Evolutionary conservation across 2,329 filamentous ascomycete species (phyloP), one percentile per base, ranked within the genome.

Genomic region (Trichoderma atroviride): DNA sequence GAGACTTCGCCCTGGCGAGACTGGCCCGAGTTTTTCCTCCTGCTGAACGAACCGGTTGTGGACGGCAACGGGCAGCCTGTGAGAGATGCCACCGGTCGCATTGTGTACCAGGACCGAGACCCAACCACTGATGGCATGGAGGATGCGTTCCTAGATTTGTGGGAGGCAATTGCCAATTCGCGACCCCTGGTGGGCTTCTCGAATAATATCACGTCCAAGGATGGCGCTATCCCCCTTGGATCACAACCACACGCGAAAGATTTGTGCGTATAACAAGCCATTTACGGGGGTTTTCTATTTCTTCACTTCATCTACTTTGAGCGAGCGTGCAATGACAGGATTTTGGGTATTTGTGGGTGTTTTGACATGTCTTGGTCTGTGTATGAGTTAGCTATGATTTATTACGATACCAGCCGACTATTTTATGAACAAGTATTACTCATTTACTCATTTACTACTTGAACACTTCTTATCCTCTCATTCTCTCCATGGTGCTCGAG

Each of bases 1-100:
- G 40, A 71, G 22, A 73, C 71, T 9, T 76, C 74, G 0, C 76
- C 76, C 0, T 78, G 76, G 76, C 75, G 72, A 13, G 71, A 77
- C 69, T 76, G 74, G 37, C 73, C 74, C 4, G 69, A 74, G n/a
- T 76, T 77, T 57, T 63, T 70, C 0, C 63, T 68, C 6, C 59
- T 75, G 11, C 60, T 74, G 29, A 72, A 71, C 33, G 73, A 72
- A 52, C 71, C 70, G 6, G 71, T 74, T 1, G 13, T 70, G 1
- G 70, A 73, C 19, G 57, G 22, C 16, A 33, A 63, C 4, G 72
- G 40, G 7, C 55, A 69, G 43, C 66, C 70, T 1, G 24, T 58
- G 16, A 65, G 53, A 10, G 55, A 71, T 14, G 29, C 9, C 7
- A 43, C 43, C 4, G 72, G 73, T 1, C 61, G 72, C 11, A 56